Evolutionary conservation across 805 yeast genomes (phyloP), one percentile per base, ranked within the genome.

Genomic region (Saccharomycopsis selenospora): DNA sequence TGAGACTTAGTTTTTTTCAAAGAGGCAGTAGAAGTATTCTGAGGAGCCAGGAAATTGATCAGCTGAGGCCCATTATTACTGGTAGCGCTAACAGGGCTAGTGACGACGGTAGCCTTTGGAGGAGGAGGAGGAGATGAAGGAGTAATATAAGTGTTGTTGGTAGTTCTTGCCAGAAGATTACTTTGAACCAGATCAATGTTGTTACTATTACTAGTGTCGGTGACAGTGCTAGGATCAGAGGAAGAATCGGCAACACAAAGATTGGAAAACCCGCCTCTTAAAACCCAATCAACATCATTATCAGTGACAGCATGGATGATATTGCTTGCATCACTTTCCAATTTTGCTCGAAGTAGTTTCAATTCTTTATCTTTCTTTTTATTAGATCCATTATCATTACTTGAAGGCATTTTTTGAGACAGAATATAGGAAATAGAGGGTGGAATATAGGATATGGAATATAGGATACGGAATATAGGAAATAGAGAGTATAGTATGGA

Each of bases 231-330:
- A 23, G 14, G 14, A 13, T 23, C 17, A 10, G 42, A 38, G 13
- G 7, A 7, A 18, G 11, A 7, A 13, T n/a, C 11, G 38, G 20
- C 17, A 6, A 20, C 38, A 14, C 38, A 14, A 14, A 20, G 38
- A 33, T 33, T 4, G 6, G 38, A 4, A 33, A 33, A 33, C 14
- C 49, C 56, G 2, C 64, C 66, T 50, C 79, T 62, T 18, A 76
- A 62, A 49, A 76, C 68, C 80, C 80, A 76, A 56, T 73, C 76
- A 20, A 76, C 70, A 50, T 75, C 79, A 22, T 63, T 62, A 46
- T 66, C 67, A 27, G 66, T 61, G 27, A 72, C 67, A 3, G 70
- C 73, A 20, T 47, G 28, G 18, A 51, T 40, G 22, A 30, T 18
- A 13, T 22, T 27, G 24, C 26, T 26, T 11, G 52, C 52, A 29